Conservation (phyloP, 805 yeast genomes). For the Crinitomyces ghanaensis region DNA sequence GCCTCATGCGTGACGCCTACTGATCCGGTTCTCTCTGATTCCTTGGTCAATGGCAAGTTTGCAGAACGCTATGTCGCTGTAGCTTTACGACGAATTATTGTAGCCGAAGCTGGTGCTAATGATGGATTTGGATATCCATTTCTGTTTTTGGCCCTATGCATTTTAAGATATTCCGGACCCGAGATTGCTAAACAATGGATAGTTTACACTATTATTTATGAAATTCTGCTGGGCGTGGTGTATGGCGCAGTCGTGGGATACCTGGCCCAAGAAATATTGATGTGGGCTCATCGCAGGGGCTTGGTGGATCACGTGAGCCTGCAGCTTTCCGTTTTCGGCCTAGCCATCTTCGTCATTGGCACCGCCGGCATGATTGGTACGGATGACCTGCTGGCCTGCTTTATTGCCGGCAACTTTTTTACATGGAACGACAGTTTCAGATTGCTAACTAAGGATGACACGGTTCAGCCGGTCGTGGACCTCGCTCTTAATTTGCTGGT, state of each 20-base stretch:
- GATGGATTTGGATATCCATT: constrained; percentile 57
- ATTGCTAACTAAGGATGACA: constrained; percentile 45
- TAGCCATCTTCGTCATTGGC: constrained; percentile 47
- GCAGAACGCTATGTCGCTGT: constrained; percentile 53
- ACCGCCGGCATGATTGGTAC: constrained; percentile 56
- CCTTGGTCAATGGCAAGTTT: constrained; percentile 61
- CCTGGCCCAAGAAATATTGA: constrained; percentile 38
- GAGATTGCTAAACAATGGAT: constrained; percentile 55
- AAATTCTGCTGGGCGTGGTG: constrained; percentile 42
- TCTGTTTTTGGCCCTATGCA: constrained; percentile 45
- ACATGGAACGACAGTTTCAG: constrained; percentile 67
- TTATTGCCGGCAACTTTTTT: constrained; percentile 62
- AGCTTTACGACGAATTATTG: constrained; percentile 45
- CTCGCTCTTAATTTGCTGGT: constrained; percentile 52
- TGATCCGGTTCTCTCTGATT: constrained; percentile 65
- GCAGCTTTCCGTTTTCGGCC: constrained; percentile 40
- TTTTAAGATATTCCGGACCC: constrained; percentile 40
- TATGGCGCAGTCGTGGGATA: constrained; percentile 45
- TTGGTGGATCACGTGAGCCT: constrained; percentile 54
- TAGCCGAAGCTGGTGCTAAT: constrained; percentile 67
- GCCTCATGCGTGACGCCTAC: constrained; percentile 69
- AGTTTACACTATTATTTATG: constrained; percentile 47
- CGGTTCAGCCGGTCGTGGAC: constrained; percentile 55
- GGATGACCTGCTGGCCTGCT: constrained; percentile 61
- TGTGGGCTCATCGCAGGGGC: constrained; percentile 34